These are phyloP conservation scores for Hypoxylon fragiforme DNA, from an alignment of 495 filamentous ascomycete species.

Conservation along the genomic window DNA sequence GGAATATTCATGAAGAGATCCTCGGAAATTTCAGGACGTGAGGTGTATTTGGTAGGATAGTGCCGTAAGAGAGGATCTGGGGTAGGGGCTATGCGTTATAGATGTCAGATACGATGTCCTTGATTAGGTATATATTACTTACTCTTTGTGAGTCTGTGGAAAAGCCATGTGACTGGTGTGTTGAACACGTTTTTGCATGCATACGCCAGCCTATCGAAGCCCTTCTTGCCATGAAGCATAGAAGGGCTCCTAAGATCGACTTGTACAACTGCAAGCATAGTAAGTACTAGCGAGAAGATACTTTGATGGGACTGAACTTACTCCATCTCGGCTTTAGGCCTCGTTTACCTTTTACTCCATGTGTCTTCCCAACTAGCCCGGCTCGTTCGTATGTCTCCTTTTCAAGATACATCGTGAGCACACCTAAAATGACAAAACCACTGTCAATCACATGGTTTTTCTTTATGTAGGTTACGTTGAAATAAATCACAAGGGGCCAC, in stretches of 20 bases:
- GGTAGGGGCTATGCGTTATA: slow-evolving; percentile 38
- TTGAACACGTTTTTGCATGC: slow-evolving; percentile 83
- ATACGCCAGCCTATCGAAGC: slow-evolving; percentile 82
- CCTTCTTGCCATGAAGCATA: slow-evolving; percentile 90
- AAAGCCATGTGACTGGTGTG: slow-evolving; percentile 75
- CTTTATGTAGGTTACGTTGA: too few species aligned
- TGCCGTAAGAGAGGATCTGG: slow-evolving; percentile 58
- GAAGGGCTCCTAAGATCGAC: slow-evolving; percentile 76
- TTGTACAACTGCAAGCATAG: slow-evolving; percentile 65
- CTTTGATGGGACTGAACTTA: slow-evolving; percentile 28
- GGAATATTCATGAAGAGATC: slow-evolving; percentile 53
- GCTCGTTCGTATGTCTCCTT: slow-evolving; percentile 84
- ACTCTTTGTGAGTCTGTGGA: slow-evolving; percentile 64
- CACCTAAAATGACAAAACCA: slow-evolving; percentile 49
- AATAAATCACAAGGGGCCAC: neutral
- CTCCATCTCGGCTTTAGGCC: slow-evolving; percentile 56
- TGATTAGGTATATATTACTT: slow-evolving; percentile 1
- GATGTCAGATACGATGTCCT: slow-evolving; percentile 1
- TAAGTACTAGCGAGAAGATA: slow-evolving; percentile 3
- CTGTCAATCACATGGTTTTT: slow-evolving; percentile 4
- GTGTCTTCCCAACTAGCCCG: slow-evolving; percentile 76
- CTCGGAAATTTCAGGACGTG: slow-evolving; percentile 36
- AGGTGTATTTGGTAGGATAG: slow-evolving; percentile 54
- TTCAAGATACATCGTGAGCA: slow-evolving; percentile 75
- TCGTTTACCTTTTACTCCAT: slow-evolving; percentile 58